Percentiles rank a stretch among this genome's conserved stretches.
Conservation (phyloP, 306 rosid genomes). For the Begonia loranthoides region DNA sequence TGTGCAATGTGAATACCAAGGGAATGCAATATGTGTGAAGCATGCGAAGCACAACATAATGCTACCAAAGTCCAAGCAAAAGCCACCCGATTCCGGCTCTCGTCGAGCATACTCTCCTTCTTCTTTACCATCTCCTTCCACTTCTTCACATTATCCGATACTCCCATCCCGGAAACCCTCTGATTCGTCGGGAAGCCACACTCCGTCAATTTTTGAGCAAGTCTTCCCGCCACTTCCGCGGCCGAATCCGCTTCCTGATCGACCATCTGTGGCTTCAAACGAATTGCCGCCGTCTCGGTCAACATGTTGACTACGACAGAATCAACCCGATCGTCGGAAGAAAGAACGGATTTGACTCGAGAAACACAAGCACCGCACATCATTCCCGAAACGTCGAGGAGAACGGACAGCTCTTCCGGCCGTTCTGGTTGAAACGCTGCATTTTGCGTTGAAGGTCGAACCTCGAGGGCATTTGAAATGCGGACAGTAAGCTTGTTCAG, state of each 20-base stretch:
- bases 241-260: conserved; percentile 13
- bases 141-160: conserved; percentile 73
- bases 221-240: conserved; percentile 44
- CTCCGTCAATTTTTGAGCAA: conserved; percentile 60
- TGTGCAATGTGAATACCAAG: conserved; percentile 76
- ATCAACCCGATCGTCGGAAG: conserved; percentile 71
- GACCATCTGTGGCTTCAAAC: conserved; percentile 33
- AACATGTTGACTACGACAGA: conserved; percentile 86
- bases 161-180: conserved; percentile 60
- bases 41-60: conserved; percentile 88
- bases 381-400: conserved; percentile 86
- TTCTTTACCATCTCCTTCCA: conserved; percentile 83
- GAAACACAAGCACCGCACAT: conserved; percentile 94
- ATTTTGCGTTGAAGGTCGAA: conserved; percentile 8
- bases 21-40: conserved; percentile 78
- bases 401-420: conserved; percentile 35
- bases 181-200: conserved; percentile 70
- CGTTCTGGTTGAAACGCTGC: conserved; percentile 12
- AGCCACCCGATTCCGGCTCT: conserved; percentile 68
- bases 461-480: conserved; percentile 32
- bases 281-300: conserved; percentile 96
- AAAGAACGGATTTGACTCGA: conserved; percentile 66
- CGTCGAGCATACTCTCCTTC: conserved; percentile 53
- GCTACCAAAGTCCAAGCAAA: conserved; percentile 95
- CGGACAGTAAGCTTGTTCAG: conserved; percentile 11